Conservation (phyloP, 192 early-diverging fungal genomes). For the Backusella mclennaniae region DNA sequence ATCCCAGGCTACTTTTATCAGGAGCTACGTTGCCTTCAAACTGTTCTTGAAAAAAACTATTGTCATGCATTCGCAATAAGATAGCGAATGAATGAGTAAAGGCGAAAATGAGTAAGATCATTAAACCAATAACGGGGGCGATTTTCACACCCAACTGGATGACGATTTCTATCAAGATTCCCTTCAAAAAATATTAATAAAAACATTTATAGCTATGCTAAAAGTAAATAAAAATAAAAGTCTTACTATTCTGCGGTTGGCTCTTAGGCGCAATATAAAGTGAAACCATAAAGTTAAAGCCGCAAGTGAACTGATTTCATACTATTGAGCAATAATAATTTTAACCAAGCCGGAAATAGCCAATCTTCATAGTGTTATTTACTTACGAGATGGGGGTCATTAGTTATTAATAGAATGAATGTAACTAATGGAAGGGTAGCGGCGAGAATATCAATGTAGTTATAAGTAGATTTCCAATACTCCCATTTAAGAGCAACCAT, state of each 20-base stretch:
- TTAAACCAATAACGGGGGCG: not conserved
- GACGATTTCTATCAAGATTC: constrained; percentile 2
- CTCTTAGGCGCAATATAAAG: constrained; percentile 2
- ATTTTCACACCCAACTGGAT: not conserved
- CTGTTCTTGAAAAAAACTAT: not conserved
- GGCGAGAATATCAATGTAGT: not conserved
- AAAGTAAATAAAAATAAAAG: not conserved
- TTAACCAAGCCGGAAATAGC: no score
- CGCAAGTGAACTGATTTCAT: not conserved
- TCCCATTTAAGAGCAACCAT: not conserved
- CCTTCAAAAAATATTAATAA: not conserved
- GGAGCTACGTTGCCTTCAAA: not conserved
- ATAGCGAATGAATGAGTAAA: constrained; percentile 11
- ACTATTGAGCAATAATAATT: not conserved
- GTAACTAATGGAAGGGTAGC: not conserved
- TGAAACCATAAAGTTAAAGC: constrained; percentile 9
- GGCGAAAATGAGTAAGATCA: not conserved
- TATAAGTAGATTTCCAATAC: not conserved
- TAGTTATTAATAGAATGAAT: not conserved
- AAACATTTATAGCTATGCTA: not conserved
- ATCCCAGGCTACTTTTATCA: no score
- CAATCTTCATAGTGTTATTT: not conserved
- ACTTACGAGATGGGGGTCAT: not conserved
- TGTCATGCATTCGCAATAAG: not conserved
- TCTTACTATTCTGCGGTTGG: not conserved